Percentiles rank a stretch among this genome's conserved stretches.
Evolutionary conservation across 1,284 basidiomycete species (phyloP).

Genomic region (Blastosporella zonata): DNA sequence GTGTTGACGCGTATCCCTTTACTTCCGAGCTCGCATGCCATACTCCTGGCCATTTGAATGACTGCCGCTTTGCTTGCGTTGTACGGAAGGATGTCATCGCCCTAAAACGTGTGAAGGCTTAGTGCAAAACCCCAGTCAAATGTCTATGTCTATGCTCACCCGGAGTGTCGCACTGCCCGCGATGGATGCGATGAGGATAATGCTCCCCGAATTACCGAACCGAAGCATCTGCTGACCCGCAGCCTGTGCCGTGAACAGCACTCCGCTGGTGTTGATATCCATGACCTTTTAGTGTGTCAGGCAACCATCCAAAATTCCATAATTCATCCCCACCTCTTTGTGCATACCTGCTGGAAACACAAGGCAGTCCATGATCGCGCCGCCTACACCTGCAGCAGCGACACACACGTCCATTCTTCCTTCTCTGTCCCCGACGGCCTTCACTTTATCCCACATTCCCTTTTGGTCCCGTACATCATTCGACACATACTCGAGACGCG

Average conservation of each 20-base stretch:
- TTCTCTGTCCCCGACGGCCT: slow-evolving; percentile 61
- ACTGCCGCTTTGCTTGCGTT: slow-evolving; percentile 81
- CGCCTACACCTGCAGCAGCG: slow-evolving; percentile 72
- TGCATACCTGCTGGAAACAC: slow-evolving; percentile 70
- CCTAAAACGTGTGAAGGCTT: slow-evolving; percentile 1
- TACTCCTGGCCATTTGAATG: slow-evolving; percentile 75
- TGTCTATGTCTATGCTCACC: slow-evolving; percentile 32
- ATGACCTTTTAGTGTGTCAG: slow-evolving; percentile 46
- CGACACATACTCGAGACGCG: slow-evolving; percentile 63
- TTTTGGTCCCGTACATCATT: slow-evolving; percentile 65
- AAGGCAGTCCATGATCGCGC: slow-evolving; percentile 54
- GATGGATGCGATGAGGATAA: slow-evolving; percentile 84
- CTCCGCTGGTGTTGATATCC: slow-evolving; percentile 74
- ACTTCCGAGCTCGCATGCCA: slow-evolving; percentile 77
- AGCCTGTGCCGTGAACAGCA: slow-evolving; percentile 75
- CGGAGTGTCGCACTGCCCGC: slow-evolving; percentile 80
- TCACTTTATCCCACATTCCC: slow-evolving; percentile 50
- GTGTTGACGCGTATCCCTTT: slow-evolving; percentile 71
- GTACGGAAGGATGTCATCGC: slow-evolving; percentile 34
- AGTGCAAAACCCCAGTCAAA: background rate
- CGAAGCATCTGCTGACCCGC: slow-evolving; percentile 75
- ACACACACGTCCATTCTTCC: slow-evolving; percentile 71
- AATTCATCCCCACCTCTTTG: slow-evolving; percentile 45
- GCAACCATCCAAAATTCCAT: background rate
- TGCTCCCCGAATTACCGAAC: slow-evolving; percentile 69